Base-by-base conservation (phyloP, 1,284 basidiomycete genomes). In the Sanghuangporus sanghuang region DNA sequence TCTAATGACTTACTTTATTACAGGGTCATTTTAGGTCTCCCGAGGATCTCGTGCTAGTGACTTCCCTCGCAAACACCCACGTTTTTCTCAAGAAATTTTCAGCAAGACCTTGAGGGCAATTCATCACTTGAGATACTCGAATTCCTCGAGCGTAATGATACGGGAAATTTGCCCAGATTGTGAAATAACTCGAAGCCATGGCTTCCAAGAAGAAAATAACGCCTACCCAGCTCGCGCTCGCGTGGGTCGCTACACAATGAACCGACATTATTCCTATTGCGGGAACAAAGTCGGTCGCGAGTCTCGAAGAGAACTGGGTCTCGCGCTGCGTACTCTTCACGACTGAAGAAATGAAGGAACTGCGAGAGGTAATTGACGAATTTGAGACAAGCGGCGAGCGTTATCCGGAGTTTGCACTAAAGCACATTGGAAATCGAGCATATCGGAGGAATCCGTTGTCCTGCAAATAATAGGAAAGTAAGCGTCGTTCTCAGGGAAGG, bases 181-280 rank as follows among this genome's bases (percentile, higher is more conserved):
- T 75, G 0, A 68, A 76, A 16, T 72, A 73, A 48, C 64, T 79
- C 32, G 57, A 62, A 1, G 62, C 57, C 2, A 63, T 76, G 32
- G 74, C 75, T 0, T 55, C 71, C 21, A 68, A 67, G 61, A 73
- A 73, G 61, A 64, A 65, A n/a, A 67, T 72, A 27, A 77, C 78
- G 1, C 61, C 76, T 1, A 71, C 75, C 0, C 79, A 80, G 68
- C 69, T 80, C n/a, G 68, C 72, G 2, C 71, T 81, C 5, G 78
- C 79, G 0, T 81, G 78, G 78, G 60, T 77, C 44, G 63, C 73
- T 16, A 69, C 71, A 21, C 74, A 72, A 69, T 73, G 71, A 49
- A 69, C 69, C 23, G 71, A 73, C 63, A 72, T 76, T 53, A 70
- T 76, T 35, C 74, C 76, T 0, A 74, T 78, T 48, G 76, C 77